Base-by-base conservation (phyloP, 1,284 basidiomycete species). In the Melampsora larici-populina region DNA sequence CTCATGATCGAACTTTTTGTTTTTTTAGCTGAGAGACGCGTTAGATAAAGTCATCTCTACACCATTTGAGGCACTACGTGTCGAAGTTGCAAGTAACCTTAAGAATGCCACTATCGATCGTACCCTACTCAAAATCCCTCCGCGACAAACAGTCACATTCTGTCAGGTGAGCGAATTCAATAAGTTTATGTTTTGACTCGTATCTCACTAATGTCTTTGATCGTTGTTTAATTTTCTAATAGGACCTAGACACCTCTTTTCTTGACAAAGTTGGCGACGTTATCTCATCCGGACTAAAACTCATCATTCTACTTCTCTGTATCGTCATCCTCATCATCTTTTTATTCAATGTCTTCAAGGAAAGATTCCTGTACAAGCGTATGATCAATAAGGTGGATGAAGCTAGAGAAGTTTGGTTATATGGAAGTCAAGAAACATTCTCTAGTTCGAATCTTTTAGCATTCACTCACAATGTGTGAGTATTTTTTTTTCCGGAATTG, bases 231-330 rank as follows among this genome's bases (percentile, higher is more conserved):
- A 21, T 13, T n/a, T 58, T 64, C 18, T 18, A 8, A 33, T 31
- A 76, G 73, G 65, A 76, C 36, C 33, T 76, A 26, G 73, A 76
- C 26, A 68, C 73, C 3, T 76, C 73, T 62, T 76, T 76, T 29
- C 51, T 76, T 58, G 73, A 76, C 65, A 43, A 60, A 40, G 55
- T 76, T 33, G 73, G 73, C 2, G 58, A 67, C 24, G 58, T 76
- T 9, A n/a, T 76, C n/a, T 40, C 64, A 36, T 21, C 48, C 17
- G 64, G 49, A 43, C 36, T 76, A 21, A 67, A 62, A 40, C 51
- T 76, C 33, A 24, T 76, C 15, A 76, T 76, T 24, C 33, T 76
- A 36, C 46, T 58, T 1, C 58, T 76, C 7, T 26, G 67, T 11
- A 62, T 29, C 40, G 65, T 68, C 26, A 67, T 76, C 31, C 29